phyloP scores from a whole-genome alignment of 2,329 filamentous ascomycete genomes.

The Chaetomium olivaceum region DNA sequence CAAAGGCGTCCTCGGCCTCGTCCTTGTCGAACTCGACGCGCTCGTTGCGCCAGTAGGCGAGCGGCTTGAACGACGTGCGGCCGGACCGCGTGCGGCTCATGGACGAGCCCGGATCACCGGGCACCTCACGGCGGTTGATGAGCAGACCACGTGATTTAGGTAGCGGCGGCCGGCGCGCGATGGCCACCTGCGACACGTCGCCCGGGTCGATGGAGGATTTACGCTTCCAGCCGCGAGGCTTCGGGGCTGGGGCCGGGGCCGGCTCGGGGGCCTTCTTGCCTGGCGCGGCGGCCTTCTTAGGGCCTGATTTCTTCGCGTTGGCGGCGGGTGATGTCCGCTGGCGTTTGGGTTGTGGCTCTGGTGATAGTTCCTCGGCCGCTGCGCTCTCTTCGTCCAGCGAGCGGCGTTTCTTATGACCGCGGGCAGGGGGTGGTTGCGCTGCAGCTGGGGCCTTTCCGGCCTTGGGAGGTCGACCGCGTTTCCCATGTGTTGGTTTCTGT shows the following conservation, averaged over 20 bases:
- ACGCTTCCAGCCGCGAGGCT: slow-evolving; percentile 35
- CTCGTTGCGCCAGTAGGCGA: slow-evolving; percentile 88
- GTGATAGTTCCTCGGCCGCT: slow-evolving; percentile 25
- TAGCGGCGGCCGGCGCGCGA: slow-evolving; percentile 57
- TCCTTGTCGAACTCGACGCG: slow-evolving; percentile 68
- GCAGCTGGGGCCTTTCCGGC: slow-evolving; percentile 32
- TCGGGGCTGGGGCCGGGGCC: slow-evolving; percentile 13
- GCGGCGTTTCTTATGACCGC: slow-evolving; percentile 28
- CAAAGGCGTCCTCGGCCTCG: slow-evolving; percentile 51
- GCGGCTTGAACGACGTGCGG: slow-evolving; percentile 72
- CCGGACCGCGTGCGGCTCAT: slow-evolving; percentile 69
- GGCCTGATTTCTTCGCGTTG: slow-evolving; percentile 27
- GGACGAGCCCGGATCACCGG: slow-evolving; percentile 47
- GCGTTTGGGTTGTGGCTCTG: slow-evolving; percentile 32
- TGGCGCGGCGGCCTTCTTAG: slow-evolving; percentile 31
- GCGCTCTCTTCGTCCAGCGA: slow-evolving; percentile 35
- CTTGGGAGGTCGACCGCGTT: slow-evolving; percentile 33
- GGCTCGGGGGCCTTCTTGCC: slow-evolving; percentile 15
- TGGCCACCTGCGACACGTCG: slow-evolving; percentile 49
- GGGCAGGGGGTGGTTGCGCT: slow-evolving; percentile 21
- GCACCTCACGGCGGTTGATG: slow-evolving; percentile 48
- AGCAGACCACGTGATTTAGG: slow-evolving; percentile 57
- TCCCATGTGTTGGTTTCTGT: slow-evolving; percentile 26
- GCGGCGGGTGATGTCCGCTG: slow-evolving; percentile 24
- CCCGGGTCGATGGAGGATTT: slow-evolving; percentile 46